phyloP scores from a whole-genome alignment of 73 alveolate genomes.

The Tetrahymena borealis region DNA sequence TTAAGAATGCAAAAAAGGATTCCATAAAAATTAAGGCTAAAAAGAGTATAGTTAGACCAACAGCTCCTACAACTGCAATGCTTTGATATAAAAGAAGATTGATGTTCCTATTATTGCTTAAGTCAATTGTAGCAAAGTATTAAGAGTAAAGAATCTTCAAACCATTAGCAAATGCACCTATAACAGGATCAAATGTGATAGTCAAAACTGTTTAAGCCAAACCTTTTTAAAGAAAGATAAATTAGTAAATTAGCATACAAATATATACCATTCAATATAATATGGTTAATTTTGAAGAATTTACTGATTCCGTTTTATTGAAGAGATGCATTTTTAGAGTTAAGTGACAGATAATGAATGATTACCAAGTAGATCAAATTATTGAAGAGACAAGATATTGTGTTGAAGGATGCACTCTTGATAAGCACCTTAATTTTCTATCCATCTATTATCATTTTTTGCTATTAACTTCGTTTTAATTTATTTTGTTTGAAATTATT shows the following conservation, averaged over 20 bases:
- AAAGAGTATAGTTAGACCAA: neutral
- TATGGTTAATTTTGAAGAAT: neutral
- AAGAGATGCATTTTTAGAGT: neutral
- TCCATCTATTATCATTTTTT: neutral
- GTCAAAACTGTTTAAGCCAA: neutral
- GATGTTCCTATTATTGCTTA: neutral
- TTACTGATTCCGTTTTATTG: neutral
- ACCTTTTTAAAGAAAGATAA: neutral
- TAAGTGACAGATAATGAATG: neutral
- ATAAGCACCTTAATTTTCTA: neutral
- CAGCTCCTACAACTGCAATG: neutral
- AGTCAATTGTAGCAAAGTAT: neutral
- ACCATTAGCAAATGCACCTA: neutral
- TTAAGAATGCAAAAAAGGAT: neutral
- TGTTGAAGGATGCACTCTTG: neutral
- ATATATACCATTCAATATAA: neutral
- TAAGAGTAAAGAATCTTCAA: neutral
- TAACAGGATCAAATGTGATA: neutral
- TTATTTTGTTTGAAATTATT: no score
- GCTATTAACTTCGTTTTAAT: neutral
- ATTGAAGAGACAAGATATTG: neutral
- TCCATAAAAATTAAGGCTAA: neutral
- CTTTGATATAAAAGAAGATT: neutral
- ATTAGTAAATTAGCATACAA: neutral
- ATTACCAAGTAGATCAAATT: neutral